Base-by-base conservation (phyloP, 768 basidiomycete genomes). In the Tricholoma terreum region DNA sequence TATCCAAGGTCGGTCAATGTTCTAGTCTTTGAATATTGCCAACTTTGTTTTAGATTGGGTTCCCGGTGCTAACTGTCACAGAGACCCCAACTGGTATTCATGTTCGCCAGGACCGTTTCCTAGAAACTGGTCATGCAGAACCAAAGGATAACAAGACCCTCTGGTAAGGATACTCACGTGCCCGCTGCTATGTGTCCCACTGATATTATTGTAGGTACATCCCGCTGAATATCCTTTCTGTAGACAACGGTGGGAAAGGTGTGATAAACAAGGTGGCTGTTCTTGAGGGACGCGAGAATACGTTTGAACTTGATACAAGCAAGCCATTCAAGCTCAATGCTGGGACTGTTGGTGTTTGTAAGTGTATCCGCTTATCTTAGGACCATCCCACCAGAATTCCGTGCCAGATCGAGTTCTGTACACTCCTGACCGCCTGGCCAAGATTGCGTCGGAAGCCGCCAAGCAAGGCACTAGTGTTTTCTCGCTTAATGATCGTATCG, bases 271-370 rank as follows among this genome's bases (percentile, higher is more conserved):
- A 80, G 54, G 74, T 79, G 34, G 77, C 81, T 12, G 69, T 97
- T 51, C 79, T 99, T 30, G 73, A 80, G 58, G 79, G 84, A 46
- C 83, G 92, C 35, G 86, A 93, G 69, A 80, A 78, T 36, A 78
- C 75, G 17, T 81, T 94, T 62, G 69, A 81, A 17, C 63, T 98
- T n/a, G 87, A 92, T 69, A 90, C 85, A 11, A 83, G 73, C 69
- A 84, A 81, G 66, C 77, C 84, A 5, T 98, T 87, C 80, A 98
- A 98, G 74, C 75, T 98, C 59, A 98, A 98, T 67, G 89, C 88
- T 2, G 87, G 87, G 40, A 94, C 93, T 0, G 82, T 83, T 51
- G 94, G 95, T 58, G 90, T 96, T 63, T 98, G 92, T 92, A 63
- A 60, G 92, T 78, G 8, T 17, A 54, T 59, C 17, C 46, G 19